Evolutionary conservation across 2,329 filamentous ascomycete species (phyloP), one percentile per base, ranked within the genome.

Genomic region (Pseudocercospora pini-densiflorae): DNA sequence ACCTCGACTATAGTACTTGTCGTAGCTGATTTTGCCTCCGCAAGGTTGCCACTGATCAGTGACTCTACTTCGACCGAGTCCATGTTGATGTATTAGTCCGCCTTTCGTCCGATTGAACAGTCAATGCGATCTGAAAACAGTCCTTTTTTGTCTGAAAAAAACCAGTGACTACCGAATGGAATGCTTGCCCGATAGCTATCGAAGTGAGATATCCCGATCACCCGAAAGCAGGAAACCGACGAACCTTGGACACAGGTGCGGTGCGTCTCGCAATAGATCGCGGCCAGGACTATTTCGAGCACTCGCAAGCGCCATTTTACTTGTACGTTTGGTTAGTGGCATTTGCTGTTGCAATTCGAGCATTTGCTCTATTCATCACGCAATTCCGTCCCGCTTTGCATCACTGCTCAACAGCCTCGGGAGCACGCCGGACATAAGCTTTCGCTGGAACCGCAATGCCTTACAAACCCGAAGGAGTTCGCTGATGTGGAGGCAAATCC

Each of bases 1-100:
- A 63, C 55, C 45, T 66, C 65, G 19, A 68, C 55, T 8, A 64
- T 40, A 12, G 67, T 67, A 31, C 62, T 63, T 36, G 33, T 36
- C 14, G 62, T 63, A 21, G 55, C 31, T 24, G 27, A 36, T 27
- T 65, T 61, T 12, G 33, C 10, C 23, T 63, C 12, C 21, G 23
- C 19, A 33, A n/a, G n/a, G 19, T 47, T 24, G 40, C 49, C 49
- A 36, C 57, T 12, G 16, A 57, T 29, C n/a, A n/a, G 21, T 16
- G 45, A 7, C 5, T 47, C 47, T 16, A 53, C 36, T 36, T 66
- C 62, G 33, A 66, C 61, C 21, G 61, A 66, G 4, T 62, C 68
- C 68, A 70, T 70, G 5, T 14, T 63, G 27, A 55, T n/a, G 47
- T 12, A 24, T 51, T 4, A 43, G 16, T 9, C 16, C 40, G 40